Evolutionary conservation across 169 alveolate genomes (phyloP).

Genomic region (Besnoitia besnoiti): DNA sequence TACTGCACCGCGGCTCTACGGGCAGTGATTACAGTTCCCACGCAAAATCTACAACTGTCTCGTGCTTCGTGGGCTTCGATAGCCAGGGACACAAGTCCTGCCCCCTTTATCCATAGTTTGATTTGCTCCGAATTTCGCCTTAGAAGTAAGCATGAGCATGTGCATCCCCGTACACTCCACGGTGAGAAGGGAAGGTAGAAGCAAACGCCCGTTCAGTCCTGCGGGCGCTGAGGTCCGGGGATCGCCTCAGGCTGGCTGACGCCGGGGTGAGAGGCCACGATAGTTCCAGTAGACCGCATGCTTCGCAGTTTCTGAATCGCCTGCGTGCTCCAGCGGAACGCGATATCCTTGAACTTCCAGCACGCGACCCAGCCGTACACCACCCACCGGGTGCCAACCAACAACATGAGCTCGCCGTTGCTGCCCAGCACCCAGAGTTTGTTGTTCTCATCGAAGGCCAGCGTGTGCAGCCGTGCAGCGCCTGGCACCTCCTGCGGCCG

Average conservation of each 20-base stretch:
- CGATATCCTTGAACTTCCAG: constrained; percentile 49
- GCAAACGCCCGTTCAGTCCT: too few relatives aligned
- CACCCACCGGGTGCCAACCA: constrained; percentile 52
- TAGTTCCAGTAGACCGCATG: not conserved
- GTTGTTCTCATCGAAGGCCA: constrained; percentile 56
- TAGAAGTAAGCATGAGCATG: too few relatives aligned
- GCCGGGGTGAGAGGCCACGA: not conserved
- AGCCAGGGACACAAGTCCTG: too few relatives aligned
- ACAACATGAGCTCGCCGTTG: constrained; percentile 52
- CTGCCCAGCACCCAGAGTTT: constrained; percentile 51
- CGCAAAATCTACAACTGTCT: too few relatives aligned
- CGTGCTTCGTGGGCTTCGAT: too few relatives aligned
- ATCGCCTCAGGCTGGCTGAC: not conserved
- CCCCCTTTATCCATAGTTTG: too few relatives aligned
- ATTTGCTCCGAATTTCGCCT: too few relatives aligned
- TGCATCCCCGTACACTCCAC: too few relatives aligned
- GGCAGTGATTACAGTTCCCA: too few relatives aligned
- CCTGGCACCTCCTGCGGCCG: constrained; percentile 54
- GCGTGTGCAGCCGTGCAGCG: constrained; percentile 13
- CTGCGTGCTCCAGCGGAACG: constrained; percentile 32
- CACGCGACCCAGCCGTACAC: constrained; percentile 63
- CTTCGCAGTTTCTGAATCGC: not conserved
- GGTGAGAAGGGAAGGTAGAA: too few relatives aligned
- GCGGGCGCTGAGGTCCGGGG: not conserved
- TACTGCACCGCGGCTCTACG: too few relatives aligned